Evolutionary conservation across 345 rosid species (phyloP).

Genomic region (Microthlaspi erraticum): DNA sequence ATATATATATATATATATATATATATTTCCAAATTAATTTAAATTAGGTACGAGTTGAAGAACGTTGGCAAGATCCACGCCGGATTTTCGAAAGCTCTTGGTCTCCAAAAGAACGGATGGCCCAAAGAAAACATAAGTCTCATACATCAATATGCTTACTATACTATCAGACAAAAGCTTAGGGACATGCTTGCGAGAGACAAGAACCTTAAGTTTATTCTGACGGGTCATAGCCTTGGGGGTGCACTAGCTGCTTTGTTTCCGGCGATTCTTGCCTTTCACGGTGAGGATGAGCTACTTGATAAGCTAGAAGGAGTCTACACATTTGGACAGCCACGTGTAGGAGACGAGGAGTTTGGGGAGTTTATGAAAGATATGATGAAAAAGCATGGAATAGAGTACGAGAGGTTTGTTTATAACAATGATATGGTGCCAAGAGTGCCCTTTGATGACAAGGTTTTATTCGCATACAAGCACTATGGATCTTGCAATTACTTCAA

Average conservation of each 20-base stretch:
- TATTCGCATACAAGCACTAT: constrained; percentile 61
- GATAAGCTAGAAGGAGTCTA: constrained; percentile 66
- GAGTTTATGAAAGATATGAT: constrained; percentile 55
- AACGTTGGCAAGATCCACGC: constrained; percentile 57
- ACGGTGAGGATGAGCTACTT: constrained; percentile 52
- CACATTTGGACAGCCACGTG: constrained; percentile 79
- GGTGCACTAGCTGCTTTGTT: constrained; percentile 67
- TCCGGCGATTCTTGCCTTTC: constrained; percentile 58
- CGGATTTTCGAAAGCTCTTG: constrained; percentile 73
- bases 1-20: background rate
- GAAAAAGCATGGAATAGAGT: constrained; percentile 42
- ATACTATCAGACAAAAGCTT: constrained; percentile 53
- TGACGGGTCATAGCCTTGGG: constrained; percentile 75
- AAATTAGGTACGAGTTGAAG: constrained; percentile 33
- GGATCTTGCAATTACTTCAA: constrained; percentile 64
- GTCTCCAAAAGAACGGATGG: constrained; percentile 57
- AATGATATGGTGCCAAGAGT: constrained; percentile 66
- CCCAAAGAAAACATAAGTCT: constrained; percentile 41
- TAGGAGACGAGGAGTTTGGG: constrained; percentile 60
- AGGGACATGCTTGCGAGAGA: constrained; percentile 36
- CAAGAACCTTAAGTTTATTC: constrained; percentile 50
- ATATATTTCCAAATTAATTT: background rate
- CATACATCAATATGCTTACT: constrained; percentile 54
- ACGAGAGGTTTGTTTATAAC: constrained; percentile 63
- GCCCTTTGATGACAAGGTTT: constrained; percentile 54